phyloP scores from a whole-genome alignment of 192 early-diverging fungal genomes.

The Gigaspora rosea region DNA sequence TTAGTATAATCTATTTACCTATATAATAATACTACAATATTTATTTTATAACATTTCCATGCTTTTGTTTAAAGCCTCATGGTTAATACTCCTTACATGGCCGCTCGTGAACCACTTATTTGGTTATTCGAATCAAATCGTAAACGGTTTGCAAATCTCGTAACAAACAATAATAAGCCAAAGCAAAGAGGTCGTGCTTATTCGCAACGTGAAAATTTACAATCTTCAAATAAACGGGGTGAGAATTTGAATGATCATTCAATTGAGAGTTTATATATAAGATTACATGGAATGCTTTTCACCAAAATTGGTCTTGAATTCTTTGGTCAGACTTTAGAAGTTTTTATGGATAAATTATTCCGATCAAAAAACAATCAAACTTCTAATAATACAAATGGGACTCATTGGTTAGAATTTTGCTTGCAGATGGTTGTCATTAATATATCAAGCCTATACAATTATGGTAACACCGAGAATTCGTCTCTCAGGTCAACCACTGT shows the following conservation, averaged over 20 bases:
- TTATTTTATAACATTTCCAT: too few species aligned
- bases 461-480: constrained; percentile 42
- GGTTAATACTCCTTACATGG: constrained; percentile 53
- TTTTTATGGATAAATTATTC: constrained; percentile 36
- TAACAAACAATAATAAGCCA: constrained; percentile 6
- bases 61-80: constrained; percentile 40
- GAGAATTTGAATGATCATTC: constrained; percentile 7
- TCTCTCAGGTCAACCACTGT: constrained; percentile 35
- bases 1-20: too few species aligned
- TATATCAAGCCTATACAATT: constrained; percentile 52
- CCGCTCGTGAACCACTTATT: constrained; percentile 53
- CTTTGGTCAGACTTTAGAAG: constrained; percentile 42
- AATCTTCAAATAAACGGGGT: background rate
- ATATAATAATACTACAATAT: too few species aligned
- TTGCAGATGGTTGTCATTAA: constrained; percentile 50
- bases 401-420: constrained; percentile 46
- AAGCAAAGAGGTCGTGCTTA: constrained; percentile 32
- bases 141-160: constrained; percentile 37
- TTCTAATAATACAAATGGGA: background rate
- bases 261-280: constrained; percentile 42
- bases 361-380: background rate
- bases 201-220: constrained; percentile 27
- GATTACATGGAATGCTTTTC: constrained; percentile 61
- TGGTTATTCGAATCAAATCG: constrained; percentile 53
- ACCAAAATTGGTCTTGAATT: constrained; percentile 59